A percentile compares a stretch with the other conserved stretches of the same genome.
Conservation (phyloP, 2,329 filamentous ascomycete species). For the Cordyceps farinosa region DNA sequence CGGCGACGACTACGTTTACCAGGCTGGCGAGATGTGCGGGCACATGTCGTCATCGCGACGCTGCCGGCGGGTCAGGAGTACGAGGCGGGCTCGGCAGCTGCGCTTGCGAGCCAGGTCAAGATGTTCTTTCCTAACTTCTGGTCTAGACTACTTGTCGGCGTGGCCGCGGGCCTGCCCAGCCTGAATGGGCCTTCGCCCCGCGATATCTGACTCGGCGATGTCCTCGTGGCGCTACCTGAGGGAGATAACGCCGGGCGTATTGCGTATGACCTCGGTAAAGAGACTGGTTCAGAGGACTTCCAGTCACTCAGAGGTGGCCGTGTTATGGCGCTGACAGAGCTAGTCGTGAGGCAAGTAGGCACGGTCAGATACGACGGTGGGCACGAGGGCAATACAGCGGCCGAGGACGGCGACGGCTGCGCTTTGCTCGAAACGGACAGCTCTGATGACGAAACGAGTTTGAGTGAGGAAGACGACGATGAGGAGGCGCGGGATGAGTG, state of each 20-base stretch:
- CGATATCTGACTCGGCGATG: slow-evolving; percentile 37
- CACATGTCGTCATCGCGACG: slow-evolving; percentile 35
- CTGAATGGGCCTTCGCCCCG: slow-evolving; percentile 20
- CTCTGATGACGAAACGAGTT: no score
- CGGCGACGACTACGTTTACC: slow-evolving; percentile 34
- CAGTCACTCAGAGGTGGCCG: background rate
- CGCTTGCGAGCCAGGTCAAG: slow-evolving; percentile 34
- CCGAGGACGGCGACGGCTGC: no score
- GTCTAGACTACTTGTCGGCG: slow-evolving; percentile 37
- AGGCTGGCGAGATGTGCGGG: slow-evolving; percentile 31
- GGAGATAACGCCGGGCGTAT: slow-evolving; percentile 27
- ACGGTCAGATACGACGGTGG: no score
- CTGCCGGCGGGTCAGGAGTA: slow-evolving; percentile 33
- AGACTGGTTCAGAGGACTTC: background rate
- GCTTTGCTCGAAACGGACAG: no score
- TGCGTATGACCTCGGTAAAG: slow-evolving; percentile 29
- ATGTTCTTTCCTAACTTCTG: slow-evolving; percentile 35
- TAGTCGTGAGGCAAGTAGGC: background rate
- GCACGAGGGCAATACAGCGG: no score
- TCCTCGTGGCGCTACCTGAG: slow-evolving; percentile 30
- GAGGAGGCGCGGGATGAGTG: no score
- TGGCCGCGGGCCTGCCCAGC: slow-evolving; percentile 24
- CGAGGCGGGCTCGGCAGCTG: slow-evolving; percentile 32
- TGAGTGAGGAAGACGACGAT: no score
- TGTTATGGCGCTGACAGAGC: background rate